A percentile compares a stretch with the other conserved stretches of the same genome.
phyloP scores from a whole-genome alignment of 164 flowering plant species.

The Aristolochia contorta region DNA sequence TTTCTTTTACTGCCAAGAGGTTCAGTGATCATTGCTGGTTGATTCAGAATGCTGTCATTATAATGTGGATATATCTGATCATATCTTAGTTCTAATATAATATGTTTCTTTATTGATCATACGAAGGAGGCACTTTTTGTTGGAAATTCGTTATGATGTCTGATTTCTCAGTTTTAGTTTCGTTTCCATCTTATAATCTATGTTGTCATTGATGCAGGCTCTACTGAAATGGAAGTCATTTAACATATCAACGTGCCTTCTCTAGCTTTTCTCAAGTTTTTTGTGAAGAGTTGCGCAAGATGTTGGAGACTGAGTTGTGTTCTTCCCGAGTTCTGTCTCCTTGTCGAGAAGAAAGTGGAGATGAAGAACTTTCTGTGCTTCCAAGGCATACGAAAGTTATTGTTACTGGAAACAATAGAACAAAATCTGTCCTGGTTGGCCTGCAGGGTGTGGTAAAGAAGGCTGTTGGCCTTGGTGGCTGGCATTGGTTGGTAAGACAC shows the following conservation, averaged over 20 bases:
- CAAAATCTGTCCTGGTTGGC: constrained; percentile 90
- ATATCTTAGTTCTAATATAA: no score
- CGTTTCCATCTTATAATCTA: neutral
- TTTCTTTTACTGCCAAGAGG: no score
- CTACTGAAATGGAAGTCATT: neutral
- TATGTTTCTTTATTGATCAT: neutral
- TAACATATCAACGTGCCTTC: neutral
- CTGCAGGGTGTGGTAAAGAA: constrained; percentile 97
- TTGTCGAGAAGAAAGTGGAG: constrained; percentile 75
- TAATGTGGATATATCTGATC: no score
- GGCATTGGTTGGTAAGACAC: constrained; percentile 93
- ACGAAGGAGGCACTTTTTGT: no score
- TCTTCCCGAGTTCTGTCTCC: constrained; percentile 57
- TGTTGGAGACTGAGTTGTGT: constrained; percentile 61
- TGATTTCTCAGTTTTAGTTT: neutral
- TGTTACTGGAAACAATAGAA: constrained; percentile 90
- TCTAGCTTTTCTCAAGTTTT: neutral
- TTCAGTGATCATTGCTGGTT: no score
- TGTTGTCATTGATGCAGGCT: neutral
- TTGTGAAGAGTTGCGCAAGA: constrained; percentile 15
- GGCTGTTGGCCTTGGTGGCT: constrained; percentile 99
- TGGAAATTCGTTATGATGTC: neutral
- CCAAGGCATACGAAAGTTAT: constrained; percentile 94
- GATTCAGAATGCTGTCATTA: no score
- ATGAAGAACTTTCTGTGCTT: constrained; percentile 83